Percentiles rank a stretch among this genome's conserved stretches.
phyloP scores from a whole-genome alignment of 495 filamentous ascomycete genomes.

The Podospora didyma region DNA sequence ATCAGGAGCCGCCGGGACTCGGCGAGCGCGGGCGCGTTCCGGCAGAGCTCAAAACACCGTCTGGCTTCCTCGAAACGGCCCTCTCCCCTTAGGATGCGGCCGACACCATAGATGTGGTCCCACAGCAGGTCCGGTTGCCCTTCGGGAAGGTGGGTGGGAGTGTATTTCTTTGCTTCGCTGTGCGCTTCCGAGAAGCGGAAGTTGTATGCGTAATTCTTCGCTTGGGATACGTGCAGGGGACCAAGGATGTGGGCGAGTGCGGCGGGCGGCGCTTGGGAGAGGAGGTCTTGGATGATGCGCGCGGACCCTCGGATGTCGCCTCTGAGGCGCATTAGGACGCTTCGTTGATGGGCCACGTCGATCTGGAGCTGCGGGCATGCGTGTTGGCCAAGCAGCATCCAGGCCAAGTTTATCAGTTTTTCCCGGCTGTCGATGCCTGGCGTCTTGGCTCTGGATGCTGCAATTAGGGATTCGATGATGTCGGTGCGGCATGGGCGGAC shows the following conservation, averaged over 20 bases:
- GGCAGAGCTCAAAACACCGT: constrained; percentile 1
- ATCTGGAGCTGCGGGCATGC: constrained; percentile 1
- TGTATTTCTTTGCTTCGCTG: background rate
- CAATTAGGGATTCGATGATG: constrained; percentile 1
- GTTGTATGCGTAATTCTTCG: constrained; percentile 4
- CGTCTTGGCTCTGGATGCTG: constrained; percentile 1
- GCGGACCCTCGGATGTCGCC: background rate
- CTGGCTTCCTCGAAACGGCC: constrained; percentile 2
- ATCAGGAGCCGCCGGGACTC: constrained; percentile 1
- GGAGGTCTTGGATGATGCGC: background rate
- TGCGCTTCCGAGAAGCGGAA: constrained; percentile 1
- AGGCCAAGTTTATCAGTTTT: background rate
- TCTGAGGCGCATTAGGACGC: constrained; percentile 1
- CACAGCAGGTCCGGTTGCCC: background rate
- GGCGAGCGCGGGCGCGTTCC: background rate
- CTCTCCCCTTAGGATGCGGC: constrained; percentile 1
- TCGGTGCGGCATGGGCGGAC: background rate
- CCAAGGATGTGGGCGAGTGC: background rate
- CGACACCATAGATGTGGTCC: background rate
- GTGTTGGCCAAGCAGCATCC: background rate
- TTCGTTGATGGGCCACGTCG: constrained; percentile 2
- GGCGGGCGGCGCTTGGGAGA: background rate
- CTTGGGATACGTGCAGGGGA: background rate
- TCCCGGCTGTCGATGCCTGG: constrained; percentile 1
- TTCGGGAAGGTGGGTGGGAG: background rate